These are phyloP conservation scores for Decorospora gaudefroyi DNA, from an alignment of 2,329 filamentous ascomycete genomes.

Conservation along the genomic window DNA sequence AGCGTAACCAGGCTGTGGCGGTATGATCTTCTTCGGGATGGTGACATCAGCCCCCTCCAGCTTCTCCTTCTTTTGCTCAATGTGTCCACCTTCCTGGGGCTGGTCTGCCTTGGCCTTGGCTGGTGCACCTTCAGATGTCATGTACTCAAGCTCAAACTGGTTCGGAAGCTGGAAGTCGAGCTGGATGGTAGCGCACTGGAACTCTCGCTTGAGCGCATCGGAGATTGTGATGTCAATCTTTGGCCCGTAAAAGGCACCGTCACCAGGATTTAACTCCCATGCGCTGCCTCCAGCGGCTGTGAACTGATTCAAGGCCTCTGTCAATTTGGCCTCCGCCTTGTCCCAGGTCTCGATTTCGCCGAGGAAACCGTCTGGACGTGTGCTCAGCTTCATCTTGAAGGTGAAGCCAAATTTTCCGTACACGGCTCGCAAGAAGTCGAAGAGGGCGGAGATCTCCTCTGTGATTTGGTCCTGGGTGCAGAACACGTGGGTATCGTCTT, in stretches of 20 bases:
- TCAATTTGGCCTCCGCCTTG: conserved; percentile 79
- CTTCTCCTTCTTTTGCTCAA: conserved; percentile 30
- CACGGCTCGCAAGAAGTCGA: conserved; percentile 82
- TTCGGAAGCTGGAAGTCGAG: conserved; percentile 84
- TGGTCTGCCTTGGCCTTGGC: conserved; percentile 48
- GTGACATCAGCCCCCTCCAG: conserved; percentile 19
- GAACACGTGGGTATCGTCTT: conserved; percentile 97
- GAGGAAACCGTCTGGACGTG: conserved; percentile 84
- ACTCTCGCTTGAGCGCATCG: conserved; percentile 81
- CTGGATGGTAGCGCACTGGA: conserved; percentile 92
- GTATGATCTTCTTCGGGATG: conserved; percentile 32
- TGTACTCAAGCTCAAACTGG: conserved; percentile 87
- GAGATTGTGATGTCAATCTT: conserved; percentile 98
- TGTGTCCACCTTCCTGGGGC: conserved; percentile 33
- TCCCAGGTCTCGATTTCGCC: conserved; percentile 88
- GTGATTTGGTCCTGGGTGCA: conserved; percentile 79
- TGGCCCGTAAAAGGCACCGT: conserved; percentile 97
- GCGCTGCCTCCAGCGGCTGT: conserved; percentile 60
- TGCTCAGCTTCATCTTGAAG: conserved; percentile 95
- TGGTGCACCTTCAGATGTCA: conserved; percentile 67
- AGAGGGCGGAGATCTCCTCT: conserved; percentile 77
- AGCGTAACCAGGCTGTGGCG: conserved; percentile 61
- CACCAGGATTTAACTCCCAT: conserved; percentile 92
- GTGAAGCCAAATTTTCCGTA: conserved; percentile 84
- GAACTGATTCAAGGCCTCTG: conserved; percentile 79